Base-by-base conservation (phyloP, 495 filamentous ascomycete genomes). In the Lophiotrema nucula region DNA sequence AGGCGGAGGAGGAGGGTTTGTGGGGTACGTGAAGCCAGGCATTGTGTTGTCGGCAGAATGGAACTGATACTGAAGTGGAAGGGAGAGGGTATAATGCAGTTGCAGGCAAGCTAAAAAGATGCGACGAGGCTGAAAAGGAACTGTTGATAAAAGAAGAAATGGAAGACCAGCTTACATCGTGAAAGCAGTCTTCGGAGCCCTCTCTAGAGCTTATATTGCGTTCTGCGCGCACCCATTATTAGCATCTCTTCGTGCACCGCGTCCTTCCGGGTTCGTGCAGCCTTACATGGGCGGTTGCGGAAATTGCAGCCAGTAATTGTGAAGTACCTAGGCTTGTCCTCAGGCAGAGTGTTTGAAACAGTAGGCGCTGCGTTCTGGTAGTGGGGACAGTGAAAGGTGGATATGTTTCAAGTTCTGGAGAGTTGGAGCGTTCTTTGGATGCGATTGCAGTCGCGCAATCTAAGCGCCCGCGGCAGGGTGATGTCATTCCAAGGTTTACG, bases 91-190 rank as follows among this genome's bases (percentile, higher is more conserved):
- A n/a, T n/a, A n/a, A 45, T 8, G 25, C n/a, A 46, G 47, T 15
- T 4, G 46, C 25, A 41, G 16, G 51, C 47, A 54, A 52, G 16
- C 19, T 13, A 45, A 4, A 47, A 53, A 24, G 35, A n/a, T 39
- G 38, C 23, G 51, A 51, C 25, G n/a, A n/a, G 21, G 43, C 5
- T 0, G 42, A 24, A 41, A 27, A 11, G 37, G 1, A 47, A 53
- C 19, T 44, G 23, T 57, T 53, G 47, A 48, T n/a, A 13, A 26
- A 43, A 15, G 54, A 54, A 43, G 33, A 25, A 45, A 62, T 48
- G 18, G 63, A 70, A 70, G 68, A 62, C 66, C 66, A 63, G 68
- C 68, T 70, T 70, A 70, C 68, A 70, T 70, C 53, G 37, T 49
- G 61, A 67, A 66, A 62, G 56, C n/a, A 44, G 6, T 49, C 28